phyloP scores from a whole-genome alignment of 2,329 filamentous ascomycete genomes.

The Colletotrichum phormii region DNA sequence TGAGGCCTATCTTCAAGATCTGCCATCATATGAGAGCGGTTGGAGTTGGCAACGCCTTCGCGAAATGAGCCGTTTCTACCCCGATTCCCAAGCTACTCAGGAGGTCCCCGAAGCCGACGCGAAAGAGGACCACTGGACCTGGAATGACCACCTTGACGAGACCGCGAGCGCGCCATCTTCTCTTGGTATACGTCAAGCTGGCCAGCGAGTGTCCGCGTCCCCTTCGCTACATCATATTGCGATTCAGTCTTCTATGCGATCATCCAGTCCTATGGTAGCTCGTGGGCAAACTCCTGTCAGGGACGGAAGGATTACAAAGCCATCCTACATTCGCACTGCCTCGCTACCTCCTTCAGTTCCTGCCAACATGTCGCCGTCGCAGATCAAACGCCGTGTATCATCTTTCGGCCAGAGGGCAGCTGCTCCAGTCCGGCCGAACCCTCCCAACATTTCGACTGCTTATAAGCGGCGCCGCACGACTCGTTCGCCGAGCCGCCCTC shows the following conservation, averaged over 20 bases:
- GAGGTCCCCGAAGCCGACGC: constrained; percentile 71
- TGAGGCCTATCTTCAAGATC: constrained; percentile 78
- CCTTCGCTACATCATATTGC: constrained; percentile 55
- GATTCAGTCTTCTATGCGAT: constrained; percentile 49
- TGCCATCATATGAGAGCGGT: constrained; percentile 60
- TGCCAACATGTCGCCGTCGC: constrained; percentile 52
- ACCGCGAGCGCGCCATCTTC: constrained; percentile 58
- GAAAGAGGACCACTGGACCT: constrained; percentile 75
- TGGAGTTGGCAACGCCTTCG: constrained; percentile 81
- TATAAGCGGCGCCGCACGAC: constrained; percentile 61
- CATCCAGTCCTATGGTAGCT: constrained; percentile 48
- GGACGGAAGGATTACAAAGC: constrained; percentile 56
- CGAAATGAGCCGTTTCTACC: constrained; percentile 68
- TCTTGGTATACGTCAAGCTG: constrained; percentile 54
- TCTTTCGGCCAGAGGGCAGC: constrained; percentile 50
- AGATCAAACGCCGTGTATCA: constrained; percentile 57
- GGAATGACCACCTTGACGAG: constrained; percentile 73
- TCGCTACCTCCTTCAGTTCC: constrained; percentile 61
- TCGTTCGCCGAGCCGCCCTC: constrained; percentile 66
- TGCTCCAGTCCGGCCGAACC: constrained; percentile 41
- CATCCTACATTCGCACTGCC: constrained; percentile 61
- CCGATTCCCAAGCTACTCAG: constrained; percentile 49
- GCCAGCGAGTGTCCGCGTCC: constrained; percentile 54
- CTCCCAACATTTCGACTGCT: constrained; percentile 40
- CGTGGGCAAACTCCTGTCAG: constrained; percentile 56